These are phyloP conservation scores for Eragrostis tef DNA, from an alignment of 202 grass and related monocot genomes.

Conservation along the genomic window DNA sequence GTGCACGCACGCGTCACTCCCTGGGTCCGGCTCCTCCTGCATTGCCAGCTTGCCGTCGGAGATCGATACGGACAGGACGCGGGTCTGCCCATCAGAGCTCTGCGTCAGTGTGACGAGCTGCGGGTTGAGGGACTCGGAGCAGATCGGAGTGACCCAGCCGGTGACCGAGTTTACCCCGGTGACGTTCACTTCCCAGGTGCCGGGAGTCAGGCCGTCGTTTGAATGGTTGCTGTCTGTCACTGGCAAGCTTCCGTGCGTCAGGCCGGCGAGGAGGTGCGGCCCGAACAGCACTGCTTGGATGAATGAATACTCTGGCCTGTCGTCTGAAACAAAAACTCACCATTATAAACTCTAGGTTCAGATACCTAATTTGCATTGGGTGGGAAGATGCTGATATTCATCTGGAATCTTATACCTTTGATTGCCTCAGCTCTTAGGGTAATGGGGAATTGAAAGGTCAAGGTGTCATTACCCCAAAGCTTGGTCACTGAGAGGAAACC, in stretches of 20 bases:
- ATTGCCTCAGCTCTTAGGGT: slow-evolving; percentile 59
- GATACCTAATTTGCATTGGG: neutral
- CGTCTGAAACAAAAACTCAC: slow-evolving; percentile 43
- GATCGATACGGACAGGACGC: slow-evolving; percentile 54
- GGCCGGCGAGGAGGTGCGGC: slow-evolving; percentile 63
- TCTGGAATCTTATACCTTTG: slow-evolving; percentile 46
- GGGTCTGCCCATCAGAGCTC: neutral
- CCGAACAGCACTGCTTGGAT: slow-evolving; percentile 69
- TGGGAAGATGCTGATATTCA: neutral
- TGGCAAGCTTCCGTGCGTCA: slow-evolving; percentile 49
- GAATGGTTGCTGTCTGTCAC: slow-evolving; percentile 47
- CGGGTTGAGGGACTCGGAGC: slow-evolving; percentile 42
- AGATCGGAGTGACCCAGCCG: slow-evolving; percentile 51
- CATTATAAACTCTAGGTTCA: neutral
- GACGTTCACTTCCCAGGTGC: slow-evolving; percentile 57
- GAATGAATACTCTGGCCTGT: slow-evolving; percentile 51
- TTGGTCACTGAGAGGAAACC: slow-evolving; percentile 58
- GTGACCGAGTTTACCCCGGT: slow-evolving; percentile 23
- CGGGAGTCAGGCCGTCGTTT: slow-evolving; percentile 44
- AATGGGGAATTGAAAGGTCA: slow-evolving; percentile 54
- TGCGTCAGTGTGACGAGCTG: slow-evolving; percentile 62
- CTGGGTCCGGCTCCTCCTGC: slow-evolving; percentile 43
- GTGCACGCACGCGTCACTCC: slow-evolving; percentile 51
- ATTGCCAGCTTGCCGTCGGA: slow-evolving; percentile 46
- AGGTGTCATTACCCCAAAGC: slow-evolving; percentile 55